These are phyloP conservation scores for Phaffomyces thermotolerans DNA, from an alignment of 805 yeast genomes.

Conservation along the genomic window DNA sequence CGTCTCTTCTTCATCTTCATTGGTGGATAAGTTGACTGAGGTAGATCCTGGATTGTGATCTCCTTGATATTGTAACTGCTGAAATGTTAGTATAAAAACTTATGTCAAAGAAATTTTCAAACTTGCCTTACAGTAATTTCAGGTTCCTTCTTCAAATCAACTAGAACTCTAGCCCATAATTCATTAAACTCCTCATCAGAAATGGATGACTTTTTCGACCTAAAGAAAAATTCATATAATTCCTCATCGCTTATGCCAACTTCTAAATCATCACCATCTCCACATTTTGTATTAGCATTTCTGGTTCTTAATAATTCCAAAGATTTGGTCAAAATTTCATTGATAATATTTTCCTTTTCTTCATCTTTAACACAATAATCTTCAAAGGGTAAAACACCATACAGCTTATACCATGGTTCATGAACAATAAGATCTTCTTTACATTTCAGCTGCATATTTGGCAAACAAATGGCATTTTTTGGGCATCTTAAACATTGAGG, in stretches of 20 bases:
- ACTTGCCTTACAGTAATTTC: constrained; percentile 78
- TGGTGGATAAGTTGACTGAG: constrained; percentile 30
- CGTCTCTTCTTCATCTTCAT: constrained; percentile 32
- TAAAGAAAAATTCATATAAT: constrained; percentile 43
- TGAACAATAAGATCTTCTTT: constrained; percentile 52
- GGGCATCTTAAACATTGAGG: constrained; percentile 80
- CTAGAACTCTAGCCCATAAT: constrained; percentile 60
- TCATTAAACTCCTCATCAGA: constrained; percentile 61
- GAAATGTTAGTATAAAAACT: constrained; percentile 17
- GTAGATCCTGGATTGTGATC: constrained; percentile 34
- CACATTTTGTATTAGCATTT: constrained; percentile 59
- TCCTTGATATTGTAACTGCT: constrained; percentile 22
- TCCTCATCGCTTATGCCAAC: constrained; percentile 47
- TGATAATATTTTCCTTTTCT: constrained; percentile 57
- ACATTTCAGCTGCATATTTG: constrained; percentile 55
- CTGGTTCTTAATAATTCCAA: constrained; percentile 57
- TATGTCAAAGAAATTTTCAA: constrained; percentile 19
- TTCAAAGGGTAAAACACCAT: constrained; percentile 52
- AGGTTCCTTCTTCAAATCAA: constrained; percentile 56
- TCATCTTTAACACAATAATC: constrained; percentile 72
- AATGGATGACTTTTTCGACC: constrained; percentile 28
- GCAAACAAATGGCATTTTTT: constrained; percentile 66
- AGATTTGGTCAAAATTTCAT: constrained; percentile 59
- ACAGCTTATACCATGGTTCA: constrained; percentile 47
- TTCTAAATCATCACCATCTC: constrained; percentile 39